Base-by-base conservation (phyloP, 2,329 filamentous ascomycete species). In the Aulographum hederae region DNA sequence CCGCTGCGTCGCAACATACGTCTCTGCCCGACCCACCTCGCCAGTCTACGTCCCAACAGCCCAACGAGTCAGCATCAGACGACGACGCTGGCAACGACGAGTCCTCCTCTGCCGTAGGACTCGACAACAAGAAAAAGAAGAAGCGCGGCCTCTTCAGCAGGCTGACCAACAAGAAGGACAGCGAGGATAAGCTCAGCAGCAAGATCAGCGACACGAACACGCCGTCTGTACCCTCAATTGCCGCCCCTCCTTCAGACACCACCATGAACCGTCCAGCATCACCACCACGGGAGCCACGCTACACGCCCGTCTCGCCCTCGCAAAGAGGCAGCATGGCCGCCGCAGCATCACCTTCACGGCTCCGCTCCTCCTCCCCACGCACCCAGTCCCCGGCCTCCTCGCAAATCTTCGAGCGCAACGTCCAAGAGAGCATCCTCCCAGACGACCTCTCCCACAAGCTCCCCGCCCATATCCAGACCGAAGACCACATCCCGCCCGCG, bases 401-500 rank as follows among this genome's bases (percentile, higher is more conserved):
- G 30, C 61, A 68, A 44, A 94, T 95, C 45, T 95, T 95, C 49
- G 86, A 95, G 60, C 78, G 86, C 46, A 81, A 85, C 51, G 86
- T 95, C 16, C 86, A 94, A 53, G 85, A 94, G 46, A 70, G 70
- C 45, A 61, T 68, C 18, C 46, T 67, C 3, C 55, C 71, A n/a
- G 59, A 67, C 26, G 77, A 82, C 37, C 73, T 67, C 38, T 86
- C 80, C 3, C 75, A 80, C 1, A 79, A 81, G n/a, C 89, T 94
- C 38, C 86, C 86, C 3, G 74, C 79, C 5, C 86, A 95, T 48
- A 92, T 95, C 44, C 73, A 85, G 44, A 93, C 82, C 5, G 86
- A 95, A 52, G 85, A 95, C 56, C 71, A 85, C 49, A 94, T 95
- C 42, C 86, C 86, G 5, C 70, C 86, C 0, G 85, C 91, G 10